phyloP scores from a whole-genome alignment of 2,329 filamentous ascomycete species.

The Pestalotiopsis sp. region DNA sequence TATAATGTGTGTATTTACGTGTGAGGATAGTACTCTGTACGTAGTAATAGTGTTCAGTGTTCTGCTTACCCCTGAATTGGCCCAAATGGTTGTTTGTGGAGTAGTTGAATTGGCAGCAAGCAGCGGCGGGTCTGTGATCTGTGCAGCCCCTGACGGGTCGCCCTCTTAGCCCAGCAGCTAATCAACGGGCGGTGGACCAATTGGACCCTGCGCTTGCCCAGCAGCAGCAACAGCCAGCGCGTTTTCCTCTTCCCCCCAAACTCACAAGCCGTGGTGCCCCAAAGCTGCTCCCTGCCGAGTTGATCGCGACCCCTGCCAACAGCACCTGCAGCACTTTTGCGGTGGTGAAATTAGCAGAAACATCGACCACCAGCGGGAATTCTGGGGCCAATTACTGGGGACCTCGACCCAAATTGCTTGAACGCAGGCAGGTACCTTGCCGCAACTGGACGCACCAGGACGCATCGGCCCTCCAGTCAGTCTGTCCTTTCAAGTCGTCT shows the following conservation, averaged over 20 bases:
- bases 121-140: neutral
- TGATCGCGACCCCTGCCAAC: conserved; percentile 1
- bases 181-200: conserved; percentile 3
- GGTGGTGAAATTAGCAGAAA: conserved; percentile 12
- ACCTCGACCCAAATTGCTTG: neutral
- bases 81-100: conserved; percentile 5
- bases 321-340: conserved; percentile 10
- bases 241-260: neutral
- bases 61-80: conserved; percentile 4
- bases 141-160: neutral
- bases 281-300: neutral
- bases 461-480: neutral
- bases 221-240: neutral
- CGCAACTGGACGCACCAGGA: neutral
- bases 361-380: conserved; percentile 1
- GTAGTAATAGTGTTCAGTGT: neutral
- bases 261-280: neutral
- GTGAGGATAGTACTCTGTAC: neutral
- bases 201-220: conserved; percentile 4
- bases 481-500: neutral
- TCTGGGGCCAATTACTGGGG: neutral
- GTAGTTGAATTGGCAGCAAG: conserved; percentile 8
- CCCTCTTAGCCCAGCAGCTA: neutral
- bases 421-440: neutral
- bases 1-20: neutral